Evolutionary conservation across 441 rosid genomes (phyloP), one percentile per base, ranked within the genome.

Genomic region (Aquilaria agallochum): DNA sequence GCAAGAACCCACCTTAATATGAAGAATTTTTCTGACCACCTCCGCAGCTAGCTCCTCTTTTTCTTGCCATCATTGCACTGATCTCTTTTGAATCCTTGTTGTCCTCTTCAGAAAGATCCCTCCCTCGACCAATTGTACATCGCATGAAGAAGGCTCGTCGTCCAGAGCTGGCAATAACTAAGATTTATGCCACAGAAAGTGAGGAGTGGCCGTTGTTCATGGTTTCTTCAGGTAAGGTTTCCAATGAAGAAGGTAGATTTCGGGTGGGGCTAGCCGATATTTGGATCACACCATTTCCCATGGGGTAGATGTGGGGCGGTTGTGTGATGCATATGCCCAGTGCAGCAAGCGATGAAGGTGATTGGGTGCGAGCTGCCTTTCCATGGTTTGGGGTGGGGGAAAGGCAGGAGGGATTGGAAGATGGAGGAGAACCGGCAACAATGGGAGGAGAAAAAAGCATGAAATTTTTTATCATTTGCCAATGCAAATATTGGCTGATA

Each of bases 301-400:
- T 88, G 96, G 94, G 95, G 92, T 11, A 96, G 96, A 0, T 62
- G 53, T 0, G 79, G 88, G 27, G 27, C 8, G 96, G 98, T 0
- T 92, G 84, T 67, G 92, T 89, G 27, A 85, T 92, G 95, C 95
- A 95, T 12, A 89, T 89, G 96, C 96, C 87, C 1, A 85, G 88
- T 60, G 79, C 90, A 0, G 68, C 34, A 3, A 56, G 61, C 11
- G 74, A 81, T 2, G 27, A 20, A 20, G 87, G 86, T 2, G 98
- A 92, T 53, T 92, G 96, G 98, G 67, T 87, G 20, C 27, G 27
- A 20, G 27, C 27, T 20, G 1, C 27, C 27, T 20, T 20, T 20
- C 27, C 27, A 20, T 0, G 27, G 27, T 20, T 1, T 20, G 27
- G 27, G 1, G 27, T 20, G 27, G 27, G 27, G 1, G 27, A 1